These are phyloP conservation scores for Pseudozyma pruni DNA, from an alignment of 1,284 basidiomycete genomes.

Conservation along the genomic window DNA sequence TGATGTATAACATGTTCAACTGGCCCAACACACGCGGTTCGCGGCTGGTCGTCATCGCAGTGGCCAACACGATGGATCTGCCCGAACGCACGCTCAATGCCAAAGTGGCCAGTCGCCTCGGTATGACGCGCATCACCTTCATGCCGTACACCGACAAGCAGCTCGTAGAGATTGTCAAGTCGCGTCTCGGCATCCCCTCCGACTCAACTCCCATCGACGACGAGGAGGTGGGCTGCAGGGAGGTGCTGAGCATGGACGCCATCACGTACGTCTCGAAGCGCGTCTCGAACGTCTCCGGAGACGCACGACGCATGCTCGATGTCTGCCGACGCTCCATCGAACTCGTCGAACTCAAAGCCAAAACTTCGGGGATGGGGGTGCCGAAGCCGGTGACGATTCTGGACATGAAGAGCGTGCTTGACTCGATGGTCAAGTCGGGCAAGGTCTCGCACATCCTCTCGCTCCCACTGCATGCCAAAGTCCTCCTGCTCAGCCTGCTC, in stretches of 20 bases:
- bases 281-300: conserved; percentile 91
- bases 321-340: conserved; percentile 76
- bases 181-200: conserved; percentile 73
- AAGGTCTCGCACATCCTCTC: conserved; percentile 70
- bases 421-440: conserved; percentile 89
- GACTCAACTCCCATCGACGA: conserved; percentile 10
- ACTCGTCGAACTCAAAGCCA: conserved; percentile 42
- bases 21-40: conserved; percentile 91
- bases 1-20: conserved; percentile 99
- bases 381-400: conserved; percentile 75
- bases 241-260: conserved; percentile 75
- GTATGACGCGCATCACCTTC: conserved; percentile 96
- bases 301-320: conserved; percentile 91
- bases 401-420: conserved; percentile 84
- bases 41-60: conserved; percentile 91
- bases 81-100: conserved; percentile 92
- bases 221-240: conserved; percentile 73
- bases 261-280: conserved; percentile 90
- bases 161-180: conserved; percentile 85
- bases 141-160: conserved; percentile 86
- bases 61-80: conserved; percentile 98
- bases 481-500: conserved; percentile 77
- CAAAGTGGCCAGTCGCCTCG: conserved; percentile 89
- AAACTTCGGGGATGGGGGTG: conserved; percentile 46
- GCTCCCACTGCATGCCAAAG: conserved; percentile 59